A percentile compares a stretch with the other conserved stretches of the same genome.
These are phyloP conservation scores for Hypoxylon sp. DNA, from an alignment of 2,329 filamentous ascomycete genomes.

Conservation along the genomic window DNA sequence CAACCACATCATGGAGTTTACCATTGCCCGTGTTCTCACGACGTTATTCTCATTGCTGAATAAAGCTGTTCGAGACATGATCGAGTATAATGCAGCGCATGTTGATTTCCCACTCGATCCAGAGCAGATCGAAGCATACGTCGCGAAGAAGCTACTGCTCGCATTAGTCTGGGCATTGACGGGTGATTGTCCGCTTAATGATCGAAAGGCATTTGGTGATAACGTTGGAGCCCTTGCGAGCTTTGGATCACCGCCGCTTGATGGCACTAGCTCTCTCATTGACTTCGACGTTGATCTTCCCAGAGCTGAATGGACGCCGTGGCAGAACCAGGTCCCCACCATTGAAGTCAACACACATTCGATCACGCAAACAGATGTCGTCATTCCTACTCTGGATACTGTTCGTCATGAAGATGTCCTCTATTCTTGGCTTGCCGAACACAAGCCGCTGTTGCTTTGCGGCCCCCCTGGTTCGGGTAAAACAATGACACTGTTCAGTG, in stretches of 20 bases:
- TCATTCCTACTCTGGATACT: constrained; percentile 97
- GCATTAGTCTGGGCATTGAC: constrained; percentile 96
- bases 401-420: constrained; percentile 98
- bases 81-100: constrained; percentile 97
- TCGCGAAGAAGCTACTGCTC: constrained; percentile 93
- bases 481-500: constrained; percentile 99
- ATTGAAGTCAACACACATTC: constrained; percentile 99
- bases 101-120: constrained; percentile 91
- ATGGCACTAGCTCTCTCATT: constrained; percentile 86
- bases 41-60: constrained; percentile 96
- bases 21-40: constrained; percentile 86
- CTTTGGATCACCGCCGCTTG: constrained; percentile 84
- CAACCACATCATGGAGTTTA: constrained; percentile 99
- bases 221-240: constrained; percentile 83
- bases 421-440: constrained; percentile 98
- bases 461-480: constrained; percentile 98
- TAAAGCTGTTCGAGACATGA: constrained; percentile 89
- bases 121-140: constrained; percentile 88
- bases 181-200: constrained; percentile 88
- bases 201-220: constrained; percentile 91
- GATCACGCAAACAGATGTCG: constrained; percentile 96
- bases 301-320: constrained; percentile 87
- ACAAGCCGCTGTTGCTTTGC: constrained; percentile 95
- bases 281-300: constrained; percentile 94
- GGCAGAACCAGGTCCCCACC: constrained; percentile 93